Evolutionary conservation across 2,329 filamentous ascomycete species (phyloP), one percentile per base, ranked within the genome.

Genomic region (Ceratocystis diversiconidia): DNA sequence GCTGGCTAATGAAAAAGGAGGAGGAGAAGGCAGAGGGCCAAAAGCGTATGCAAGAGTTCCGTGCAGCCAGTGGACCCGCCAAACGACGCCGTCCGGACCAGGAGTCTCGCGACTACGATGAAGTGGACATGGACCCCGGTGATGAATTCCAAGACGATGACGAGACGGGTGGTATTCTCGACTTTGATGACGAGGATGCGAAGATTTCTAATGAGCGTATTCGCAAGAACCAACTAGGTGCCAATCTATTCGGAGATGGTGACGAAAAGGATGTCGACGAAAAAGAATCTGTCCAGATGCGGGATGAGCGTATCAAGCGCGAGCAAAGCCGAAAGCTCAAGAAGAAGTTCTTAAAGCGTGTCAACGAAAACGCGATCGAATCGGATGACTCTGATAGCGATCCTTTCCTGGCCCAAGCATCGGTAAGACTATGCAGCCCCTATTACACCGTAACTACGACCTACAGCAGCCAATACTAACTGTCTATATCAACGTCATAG

Each of bases 81-180:
- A 67, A 66, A 7, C 55, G 65, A 44, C 63, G 61, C 30, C 48
- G 43, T 17, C 41, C 64, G 28, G 63, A 30, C 44, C 57, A 63
- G 25, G 68, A 69, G 8, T 60, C 63, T 12, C 64, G 68, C 71
- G 88, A 91, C 64, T 87, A 90, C 70, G 82, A 85, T 68, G 85
- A 89, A 69, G 77, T 87, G 44, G 85, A 87, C 70, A 79, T 87
- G 73, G 83, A 69, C 50, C 66, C 84, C 22, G 84, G 82, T 8
- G 85, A 86, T 66, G 85, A 89, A 71, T 96, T 96, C 72, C 89
- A 92, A 70, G 89, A 95, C 71, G 90, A 95, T 71, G 90, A 95
- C 72, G 90, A 95, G 73, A 84, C 88, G 25, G 82, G 85, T 1
- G 82, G 87, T 52, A 82, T 90, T 63, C 90, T 94, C 70, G 80